phyloP scores from a whole-genome alignment of 352 stramenopile genomes.

The Pythium sukuiense region DNA sequence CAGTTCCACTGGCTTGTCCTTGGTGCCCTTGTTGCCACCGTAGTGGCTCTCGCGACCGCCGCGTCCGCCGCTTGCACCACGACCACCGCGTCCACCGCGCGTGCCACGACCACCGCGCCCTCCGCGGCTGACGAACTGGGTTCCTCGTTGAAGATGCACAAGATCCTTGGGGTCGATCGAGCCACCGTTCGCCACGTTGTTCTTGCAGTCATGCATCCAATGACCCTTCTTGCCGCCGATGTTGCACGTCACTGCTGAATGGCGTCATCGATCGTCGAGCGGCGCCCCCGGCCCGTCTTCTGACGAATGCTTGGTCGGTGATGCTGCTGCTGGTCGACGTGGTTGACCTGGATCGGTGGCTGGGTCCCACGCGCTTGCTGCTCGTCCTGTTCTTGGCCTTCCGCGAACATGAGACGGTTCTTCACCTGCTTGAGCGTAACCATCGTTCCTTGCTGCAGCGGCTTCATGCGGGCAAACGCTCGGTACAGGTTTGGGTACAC shows the following conservation, averaged over 20 bases:
- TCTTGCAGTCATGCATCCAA: neutral
- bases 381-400: conserved; percentile 1
- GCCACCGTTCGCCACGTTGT: neutral
- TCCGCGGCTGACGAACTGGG: neutral
- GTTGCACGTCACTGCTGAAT: neutral
- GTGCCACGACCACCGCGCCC: neutral
- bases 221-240: neutral
- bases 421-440: neutral
- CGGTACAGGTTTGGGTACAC: conserved; percentile 6
- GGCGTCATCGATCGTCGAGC: neutral
- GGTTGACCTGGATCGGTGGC: conserved; percentile 7
- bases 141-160: too few relatives aligned
- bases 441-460: neutral
- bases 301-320: conserved; percentile 2
- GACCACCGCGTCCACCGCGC: neutral
- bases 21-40: neutral
- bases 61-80: neutral
- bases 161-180: neutral
- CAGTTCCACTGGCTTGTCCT: neutral
- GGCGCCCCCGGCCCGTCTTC: neutral
- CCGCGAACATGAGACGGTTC: neutral
- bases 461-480: neutral
- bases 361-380: neutral
- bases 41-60: neutral
- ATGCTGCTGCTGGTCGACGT: conserved; percentile 4